These are phyloP conservation scores for Scorias spongiosa DNA, from an alignment of 2,329 filamentous ascomycete species.

Conservation along the genomic window DNA sequence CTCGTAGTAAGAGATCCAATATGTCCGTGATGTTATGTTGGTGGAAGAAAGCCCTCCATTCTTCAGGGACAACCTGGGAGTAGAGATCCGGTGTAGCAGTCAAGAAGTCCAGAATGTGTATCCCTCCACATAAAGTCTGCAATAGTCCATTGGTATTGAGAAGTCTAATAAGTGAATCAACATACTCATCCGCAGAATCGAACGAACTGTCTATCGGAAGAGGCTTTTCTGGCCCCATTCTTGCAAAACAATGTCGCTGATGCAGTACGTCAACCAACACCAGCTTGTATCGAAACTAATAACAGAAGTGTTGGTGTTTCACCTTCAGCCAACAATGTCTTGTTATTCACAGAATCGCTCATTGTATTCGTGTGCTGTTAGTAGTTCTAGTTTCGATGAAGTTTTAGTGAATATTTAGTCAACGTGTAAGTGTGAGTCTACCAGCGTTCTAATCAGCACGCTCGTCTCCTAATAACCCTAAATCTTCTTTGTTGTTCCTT, in stretches of 20 bases:
- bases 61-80: constrained; percentile 54
- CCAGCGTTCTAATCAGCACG: no score
- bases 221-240: constrained; percentile 33
- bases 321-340: no score
- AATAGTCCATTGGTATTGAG: constrained; percentile 60
- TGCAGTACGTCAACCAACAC: no score
- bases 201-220: constrained; percentile 62
- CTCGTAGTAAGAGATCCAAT: constrained; percentile 65
- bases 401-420: no score
- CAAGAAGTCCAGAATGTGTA: constrained; percentile 94
- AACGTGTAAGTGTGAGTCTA: no score
- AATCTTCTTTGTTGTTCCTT: no score
- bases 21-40: constrained; percentile 57
- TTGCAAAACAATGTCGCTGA: not conserved
- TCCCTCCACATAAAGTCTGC: constrained; percentile 84
- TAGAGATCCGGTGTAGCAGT: constrained; percentile 75
- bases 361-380: no score
- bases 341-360: no score
- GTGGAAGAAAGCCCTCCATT: constrained; percentile 72
- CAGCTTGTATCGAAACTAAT: no score
- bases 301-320: no score
- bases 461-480: no score
- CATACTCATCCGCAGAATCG: constrained; percentile 56
- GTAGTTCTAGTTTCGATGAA: no score
- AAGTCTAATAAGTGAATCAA: constrained; percentile 64